phyloP scores from a whole-genome alignment of 371 early-diverging fungal species.

The Blastocladiella emersonii region DNA sequence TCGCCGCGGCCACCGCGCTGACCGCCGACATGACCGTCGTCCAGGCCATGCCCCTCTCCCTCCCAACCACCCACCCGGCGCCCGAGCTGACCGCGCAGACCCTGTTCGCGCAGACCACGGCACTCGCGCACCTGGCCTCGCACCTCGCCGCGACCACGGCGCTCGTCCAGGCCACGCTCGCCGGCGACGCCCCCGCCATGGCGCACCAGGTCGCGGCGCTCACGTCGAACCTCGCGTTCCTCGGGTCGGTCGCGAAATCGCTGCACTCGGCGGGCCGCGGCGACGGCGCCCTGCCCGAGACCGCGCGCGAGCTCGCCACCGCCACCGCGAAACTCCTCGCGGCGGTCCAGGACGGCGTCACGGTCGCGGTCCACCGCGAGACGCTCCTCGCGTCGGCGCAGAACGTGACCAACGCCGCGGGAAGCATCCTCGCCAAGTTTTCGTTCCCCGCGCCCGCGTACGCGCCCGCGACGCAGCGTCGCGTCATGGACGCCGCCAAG shows the following conservation, averaged over 20 bases:
- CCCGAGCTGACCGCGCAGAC: constrained; percentile 25
- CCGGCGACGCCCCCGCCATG: constrained; percentile 28
- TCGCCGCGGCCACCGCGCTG: constrained; percentile 22
- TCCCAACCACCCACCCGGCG: constrained; percentile 24
- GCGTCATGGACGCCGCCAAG: constrained; percentile 17
- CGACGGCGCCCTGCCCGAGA: constrained; percentile 15
- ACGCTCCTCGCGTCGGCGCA: constrained; percentile 16
- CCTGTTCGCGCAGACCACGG: constrained; percentile 18
- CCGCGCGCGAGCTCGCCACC: constrained; percentile 17
- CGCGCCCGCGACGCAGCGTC: constrained; percentile 13
- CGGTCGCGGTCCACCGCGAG: constrained; percentile 14
- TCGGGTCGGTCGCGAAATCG: constrained; percentile 26
- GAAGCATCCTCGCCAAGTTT: constrained; percentile 17
- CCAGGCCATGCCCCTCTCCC: constrained; percentile 13
- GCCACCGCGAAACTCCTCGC: constrained; percentile 18
- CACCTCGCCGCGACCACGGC: constrained; percentile 26
- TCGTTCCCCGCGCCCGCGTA: constrained; percentile 9
- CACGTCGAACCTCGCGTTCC: constrained; percentile 20
- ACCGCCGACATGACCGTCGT: constrained; percentile 10
- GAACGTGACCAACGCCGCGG: constrained; percentile 15
- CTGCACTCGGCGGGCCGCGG: constrained; percentile 16
- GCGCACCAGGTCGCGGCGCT: constrained; percentile 22
- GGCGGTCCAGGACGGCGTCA: constrained; percentile 17
- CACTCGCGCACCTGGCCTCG: constrained; percentile 22
- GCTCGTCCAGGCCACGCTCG: constrained; percentile 21